phyloP scores from a whole-genome alignment of 495 filamentous ascomycete genomes.

The Parachaetomium inaequale region DNA sequence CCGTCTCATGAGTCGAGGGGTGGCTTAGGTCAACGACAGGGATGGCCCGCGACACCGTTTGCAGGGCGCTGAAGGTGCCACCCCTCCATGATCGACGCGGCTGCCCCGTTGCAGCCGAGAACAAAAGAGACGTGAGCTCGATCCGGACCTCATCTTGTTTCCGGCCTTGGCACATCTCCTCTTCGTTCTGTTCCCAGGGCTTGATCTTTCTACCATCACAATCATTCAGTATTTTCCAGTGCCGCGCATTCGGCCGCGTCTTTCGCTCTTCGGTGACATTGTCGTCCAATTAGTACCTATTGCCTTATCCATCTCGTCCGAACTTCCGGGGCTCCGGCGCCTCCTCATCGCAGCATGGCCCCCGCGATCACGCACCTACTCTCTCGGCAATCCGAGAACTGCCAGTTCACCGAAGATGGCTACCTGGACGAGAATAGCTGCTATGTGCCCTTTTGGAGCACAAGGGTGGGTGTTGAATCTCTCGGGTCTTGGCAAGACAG shows the following conservation, averaged over 20 bases:
- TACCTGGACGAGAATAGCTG: constrained; percentile 37
- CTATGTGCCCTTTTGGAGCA: constrained; percentile 45
- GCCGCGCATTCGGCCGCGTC: neutral
- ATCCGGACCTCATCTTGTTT: neutral
- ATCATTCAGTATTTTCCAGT: neutral
- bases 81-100: constrained; percentile 2
- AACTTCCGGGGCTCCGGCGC: neutral
- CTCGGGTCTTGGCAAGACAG: neutral
- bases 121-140: neutral
- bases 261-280: neutral
- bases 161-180: constrained; percentile 8
- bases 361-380: constrained; percentile 13
- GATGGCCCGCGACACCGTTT: neutral
- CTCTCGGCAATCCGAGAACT: constrained; percentile 18
- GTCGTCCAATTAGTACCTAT: neutral
- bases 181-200: neutral
- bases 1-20: neutral
- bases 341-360: constrained; percentile 9
- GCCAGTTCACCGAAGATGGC: constrained; percentile 24
- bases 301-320: neutral
- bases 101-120: neutral
- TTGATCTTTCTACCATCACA: neutral
- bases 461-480: constrained; percentile 33
- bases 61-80: constrained; percentile 4
- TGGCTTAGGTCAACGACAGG: neutral